Evolutionary conservation across 164 flowering plant species (phyloP), one percentile per base, ranked within the genome.

Genomic region (Nymphaea colorata): DNA sequence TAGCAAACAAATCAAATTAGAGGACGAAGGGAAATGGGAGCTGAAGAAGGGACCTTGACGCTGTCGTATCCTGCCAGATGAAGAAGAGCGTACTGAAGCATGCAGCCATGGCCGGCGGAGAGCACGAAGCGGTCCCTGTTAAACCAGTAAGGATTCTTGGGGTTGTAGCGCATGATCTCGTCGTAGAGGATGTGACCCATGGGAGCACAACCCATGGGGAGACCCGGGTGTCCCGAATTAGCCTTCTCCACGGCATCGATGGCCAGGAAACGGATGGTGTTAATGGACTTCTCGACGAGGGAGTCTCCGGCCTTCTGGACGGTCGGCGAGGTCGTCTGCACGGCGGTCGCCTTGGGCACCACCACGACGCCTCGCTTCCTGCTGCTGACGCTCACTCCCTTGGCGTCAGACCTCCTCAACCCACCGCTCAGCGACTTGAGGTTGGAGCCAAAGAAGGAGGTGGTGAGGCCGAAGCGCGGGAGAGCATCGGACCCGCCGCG

Each of bases 181-280:
- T 91, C 97, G 68, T 86, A 92, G 74, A 95, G 71, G 3, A 91
- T 82, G 67, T 94, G 97, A 55, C 94, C 98, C 90, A 95, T 84
- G 7, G 99, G 99, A 10, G 99, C 99, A 70, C 98, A 92, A 0
- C 99, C 99, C 99, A 95, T 95, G 18, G 99, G 99, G 75, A 95
- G 65, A 57, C 99, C 99, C 2, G 99, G 99, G 74, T 95, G 99
- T 2, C 99, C 97, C 12, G 98, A 90, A 69, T 95, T 92, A 2
- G 99, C 99, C 80, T 92, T 95, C 81, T 95, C 97, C 1, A 95
- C 98, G 4, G 98, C 96, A 73, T 94, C 99, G n/a, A 95, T 79
- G 1, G 99, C 91, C 60, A 95, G 73, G 73, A 92, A 92, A 63
- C 99, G 67, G 68, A 92, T 92, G 59, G 98, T 84, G 71, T 95